Percentiles rank a stretch among this genome's conserved stretches.
Conservation (phyloP, 2,329 filamentous ascomycete species). For the Pseudopithomyces maydicus region DNA sequence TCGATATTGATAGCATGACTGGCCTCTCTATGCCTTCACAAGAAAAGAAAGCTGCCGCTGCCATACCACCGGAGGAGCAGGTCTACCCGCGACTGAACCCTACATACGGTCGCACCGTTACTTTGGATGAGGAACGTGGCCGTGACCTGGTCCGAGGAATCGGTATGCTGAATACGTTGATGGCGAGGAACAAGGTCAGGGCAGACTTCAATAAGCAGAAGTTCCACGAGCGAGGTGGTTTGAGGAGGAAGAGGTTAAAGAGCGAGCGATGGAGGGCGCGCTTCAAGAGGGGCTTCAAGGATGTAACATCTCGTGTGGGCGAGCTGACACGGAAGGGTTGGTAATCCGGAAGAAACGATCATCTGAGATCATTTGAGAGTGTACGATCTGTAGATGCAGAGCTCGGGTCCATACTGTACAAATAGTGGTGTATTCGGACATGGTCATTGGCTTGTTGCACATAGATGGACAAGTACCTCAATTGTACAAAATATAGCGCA, state of each 20-base stretch:
- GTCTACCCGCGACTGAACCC: conserved; percentile 44
- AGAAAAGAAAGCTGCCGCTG: conserved; percentile 3
- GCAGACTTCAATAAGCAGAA: conserved; percentile 63
- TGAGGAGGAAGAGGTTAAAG: conserved; percentile 77
- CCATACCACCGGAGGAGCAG: conserved; percentile 17
- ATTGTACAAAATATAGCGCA: not conserved
- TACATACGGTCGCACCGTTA: conserved; percentile 47
- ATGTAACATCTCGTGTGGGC: conserved; percentile 66
- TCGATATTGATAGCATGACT: conserved; percentile 24
- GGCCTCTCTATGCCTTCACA: conserved; percentile 9
- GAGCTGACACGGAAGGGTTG: conserved; percentile 79
- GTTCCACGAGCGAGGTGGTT: conserved; percentile 75
- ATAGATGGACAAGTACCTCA: not conserved
- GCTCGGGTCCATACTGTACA: conserved; percentile 5
- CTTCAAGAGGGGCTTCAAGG: conserved; percentile 72
- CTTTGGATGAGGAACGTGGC: conserved; percentile 37
- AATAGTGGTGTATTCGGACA: not conserved
- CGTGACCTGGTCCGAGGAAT: conserved; percentile 57
- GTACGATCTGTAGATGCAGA: not conserved
- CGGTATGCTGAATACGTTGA: conserved; percentile 46
- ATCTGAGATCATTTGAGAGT: not conserved
- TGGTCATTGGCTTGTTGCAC: not conserved
- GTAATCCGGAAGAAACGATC: conserved; percentile 52
- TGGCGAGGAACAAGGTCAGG: conserved; percentile 63
- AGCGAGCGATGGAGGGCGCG: conserved; percentile 71